A percentile compares a stretch with the other conserved stretches of the same genome.
phyloP scores from a whole-genome alignment of 75 land plant genomes.

The Selaginella moellendorffii region DNA sequence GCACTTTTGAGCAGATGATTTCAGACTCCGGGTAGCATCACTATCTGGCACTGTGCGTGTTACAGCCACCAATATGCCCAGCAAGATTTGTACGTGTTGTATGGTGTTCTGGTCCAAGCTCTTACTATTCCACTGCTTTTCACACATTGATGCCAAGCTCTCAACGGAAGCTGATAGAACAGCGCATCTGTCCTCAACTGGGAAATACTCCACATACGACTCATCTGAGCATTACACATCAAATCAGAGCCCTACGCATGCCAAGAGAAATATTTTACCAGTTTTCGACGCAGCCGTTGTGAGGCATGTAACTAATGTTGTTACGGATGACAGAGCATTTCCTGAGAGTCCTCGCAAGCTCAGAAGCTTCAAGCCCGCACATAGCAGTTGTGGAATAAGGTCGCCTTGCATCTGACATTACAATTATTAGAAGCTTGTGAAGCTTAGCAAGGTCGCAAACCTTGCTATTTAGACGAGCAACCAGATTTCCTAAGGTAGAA shows the following conservation, averaged over 20 bases:
- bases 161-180: background rate
- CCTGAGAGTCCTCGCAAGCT: constrained; percentile 20
- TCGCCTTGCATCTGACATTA: constrained; percentile 20
- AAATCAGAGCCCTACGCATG: constrained; percentile 20
- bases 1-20: constrained; percentile 1
- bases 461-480: constrained; percentile 9
- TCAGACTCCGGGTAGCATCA: background rate
- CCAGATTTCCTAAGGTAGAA: constrained; percentile 11
- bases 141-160: background rate
- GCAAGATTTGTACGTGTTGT: constrained; percentile 14
- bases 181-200: background rate
- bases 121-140: background rate
- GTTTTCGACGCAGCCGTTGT: background rate
- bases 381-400: constrained; percentile 22
- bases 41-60: constrained; percentile 18
- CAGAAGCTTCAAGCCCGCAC: constrained; percentile 21
- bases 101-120: background rate
- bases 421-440: constrained; percentile 8
- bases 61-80: constrained; percentile 24
- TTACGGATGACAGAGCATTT: constrained; percentile 12
- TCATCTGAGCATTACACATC: background rate
- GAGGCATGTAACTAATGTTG: constrained; percentile 26
- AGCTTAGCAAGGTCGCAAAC: background rate
- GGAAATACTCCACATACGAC: background rate
- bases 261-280: constrained; percentile 8